Evolutionary conservation across 768 basidiomycete species (phyloP).

Genomic region (Hericium rajendrae): DNA sequence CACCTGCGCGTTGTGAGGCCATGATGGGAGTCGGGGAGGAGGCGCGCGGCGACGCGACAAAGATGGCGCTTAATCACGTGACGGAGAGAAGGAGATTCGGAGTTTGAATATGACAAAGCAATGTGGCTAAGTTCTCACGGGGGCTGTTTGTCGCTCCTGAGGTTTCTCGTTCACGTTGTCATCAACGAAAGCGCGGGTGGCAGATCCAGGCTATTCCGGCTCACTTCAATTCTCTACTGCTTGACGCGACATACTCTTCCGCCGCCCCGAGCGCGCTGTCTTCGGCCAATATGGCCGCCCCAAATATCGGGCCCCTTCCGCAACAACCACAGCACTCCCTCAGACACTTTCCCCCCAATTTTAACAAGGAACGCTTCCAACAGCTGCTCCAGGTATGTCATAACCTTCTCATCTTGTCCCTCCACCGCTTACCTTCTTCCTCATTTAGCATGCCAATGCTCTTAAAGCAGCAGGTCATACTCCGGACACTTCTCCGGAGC

Average conservation of each 20-base stretch:
- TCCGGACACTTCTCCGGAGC: conserved; percentile 34
- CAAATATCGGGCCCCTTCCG: conserved; percentile 16
- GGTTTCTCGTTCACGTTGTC: not conserved
- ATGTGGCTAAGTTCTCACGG: not conserved
- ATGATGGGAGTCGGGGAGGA: conserved; percentile 30
- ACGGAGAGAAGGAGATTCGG: conserved; percentile 1
- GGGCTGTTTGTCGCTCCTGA: not conserved
- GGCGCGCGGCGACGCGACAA: conserved; percentile 4
- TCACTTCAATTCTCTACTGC: not conserved
- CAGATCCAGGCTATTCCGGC: not conserved
- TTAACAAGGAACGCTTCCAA: conserved; percentile 17
- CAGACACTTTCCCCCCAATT: conserved; percentile 6
- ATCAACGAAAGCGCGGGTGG: not conserved
- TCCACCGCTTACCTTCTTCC: not conserved
- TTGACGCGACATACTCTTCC: conserved; percentile 1
- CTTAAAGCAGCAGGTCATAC: conserved; percentile 37
- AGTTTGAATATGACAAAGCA: not conserved
- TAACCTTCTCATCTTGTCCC: not conserved
- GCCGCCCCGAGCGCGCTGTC: not conserved
- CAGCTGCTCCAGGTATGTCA: conserved; percentile 18
- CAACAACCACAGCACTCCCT: conserved; percentile 13
- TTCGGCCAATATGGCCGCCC: conserved; percentile 17
- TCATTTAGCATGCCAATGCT: conserved; percentile 31
- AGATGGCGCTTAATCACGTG: conserved; percentile 14
- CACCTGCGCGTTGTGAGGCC: conserved; percentile 75